These are phyloP conservation scores for Vigna mungo DNA, from an alignment of 306 rosid genomes.

Conservation along the genomic window DNA sequence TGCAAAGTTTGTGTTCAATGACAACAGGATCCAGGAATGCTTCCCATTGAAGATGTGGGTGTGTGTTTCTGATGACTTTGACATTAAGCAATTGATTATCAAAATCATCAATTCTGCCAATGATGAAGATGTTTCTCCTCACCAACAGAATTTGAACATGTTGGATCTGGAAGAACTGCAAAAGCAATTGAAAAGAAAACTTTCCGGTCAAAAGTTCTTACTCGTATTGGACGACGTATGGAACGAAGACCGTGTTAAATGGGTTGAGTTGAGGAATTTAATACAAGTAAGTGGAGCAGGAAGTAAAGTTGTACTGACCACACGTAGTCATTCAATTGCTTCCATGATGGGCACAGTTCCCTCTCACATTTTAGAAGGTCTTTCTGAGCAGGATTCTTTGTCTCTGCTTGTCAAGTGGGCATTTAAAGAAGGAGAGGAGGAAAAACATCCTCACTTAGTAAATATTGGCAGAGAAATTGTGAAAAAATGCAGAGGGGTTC, in stretches of 20 bases:
- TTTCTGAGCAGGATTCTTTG: not conserved
- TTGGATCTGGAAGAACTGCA: not conserved
- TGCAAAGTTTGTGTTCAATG: conserved; percentile 40
- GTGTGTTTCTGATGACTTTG: conserved; percentile 35
- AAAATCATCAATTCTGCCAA: conserved; percentile 27
- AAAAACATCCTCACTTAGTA: not conserved
- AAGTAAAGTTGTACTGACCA: conserved; percentile 39
- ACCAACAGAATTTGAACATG: not conserved
- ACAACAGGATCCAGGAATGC: not conserved
- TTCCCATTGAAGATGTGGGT: conserved; percentile 45
- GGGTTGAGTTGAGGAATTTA: conserved; percentile 12
- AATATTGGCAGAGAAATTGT: conserved; percentile 40
- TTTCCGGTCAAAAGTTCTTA: conserved; percentile 32
- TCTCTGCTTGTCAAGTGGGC: conserved; percentile 47
- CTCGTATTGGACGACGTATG: conserved; percentile 35
- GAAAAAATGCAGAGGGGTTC: conserved; percentile 50
- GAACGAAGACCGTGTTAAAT: conserved; percentile 16
- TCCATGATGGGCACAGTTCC: conserved; percentile 28
- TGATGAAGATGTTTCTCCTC: not conserved
- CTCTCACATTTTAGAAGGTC: not conserved
- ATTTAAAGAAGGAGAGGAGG: conserved; percentile 41
- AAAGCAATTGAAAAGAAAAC: not conserved
- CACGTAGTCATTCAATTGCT: conserved; percentile 2
- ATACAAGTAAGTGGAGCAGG: not conserved
- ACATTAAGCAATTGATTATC: not conserved